These are phyloP conservation scores for Cladosporium colombiae DNA, from an alignment of 2,329 filamentous ascomycete genomes.

Conservation along the genomic window DNA sequence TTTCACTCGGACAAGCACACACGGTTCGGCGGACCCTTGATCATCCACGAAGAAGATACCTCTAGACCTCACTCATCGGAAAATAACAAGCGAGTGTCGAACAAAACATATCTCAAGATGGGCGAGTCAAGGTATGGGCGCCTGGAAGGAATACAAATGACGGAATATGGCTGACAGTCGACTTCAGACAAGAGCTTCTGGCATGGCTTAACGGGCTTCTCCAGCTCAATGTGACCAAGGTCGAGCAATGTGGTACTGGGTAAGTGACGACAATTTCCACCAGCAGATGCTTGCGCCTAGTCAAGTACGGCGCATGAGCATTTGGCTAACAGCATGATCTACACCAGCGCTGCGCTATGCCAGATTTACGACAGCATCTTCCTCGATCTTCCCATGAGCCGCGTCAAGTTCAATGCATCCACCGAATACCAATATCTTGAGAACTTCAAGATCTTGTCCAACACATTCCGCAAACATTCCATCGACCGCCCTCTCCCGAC, in stretches of 20 bases:
- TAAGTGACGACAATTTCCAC: conserved; percentile 50
- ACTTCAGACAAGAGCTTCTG: conserved; percentile 83
- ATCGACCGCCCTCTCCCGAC: conserved; percentile 90
- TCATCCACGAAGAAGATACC: background rate
- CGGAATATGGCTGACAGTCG: conserved; percentile 18
- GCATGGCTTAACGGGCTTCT: conserved; percentile 97
- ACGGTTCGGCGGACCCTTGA: background rate
- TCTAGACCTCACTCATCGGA: background rate
- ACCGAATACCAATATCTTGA: conserved; percentile 96
- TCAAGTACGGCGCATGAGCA: conserved; percentile 5
- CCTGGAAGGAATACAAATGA: background rate
- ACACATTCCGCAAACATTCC: conserved; percentile 79
- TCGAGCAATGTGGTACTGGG: conserved; percentile 99
- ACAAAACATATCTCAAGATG: conserved; percentile 25
- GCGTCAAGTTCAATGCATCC: conserved; percentile 98
- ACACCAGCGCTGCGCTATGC: conserved; percentile 81
- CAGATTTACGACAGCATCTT: conserved; percentile 99
- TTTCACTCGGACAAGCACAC: conserved; percentile 22
- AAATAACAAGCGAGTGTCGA: background rate
- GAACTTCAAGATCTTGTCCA: conserved; percentile 97
- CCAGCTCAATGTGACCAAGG: conserved; percentile 95
- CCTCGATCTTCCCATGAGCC: conserved; percentile 88
- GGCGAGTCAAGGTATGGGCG: conserved; percentile 29
- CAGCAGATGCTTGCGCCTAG: background rate
- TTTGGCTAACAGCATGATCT: conserved; percentile 12